Evolutionary conservation across 1,284 basidiomycete species (phyloP).

Genomic region (Cryptococcus hybrid): DNA sequence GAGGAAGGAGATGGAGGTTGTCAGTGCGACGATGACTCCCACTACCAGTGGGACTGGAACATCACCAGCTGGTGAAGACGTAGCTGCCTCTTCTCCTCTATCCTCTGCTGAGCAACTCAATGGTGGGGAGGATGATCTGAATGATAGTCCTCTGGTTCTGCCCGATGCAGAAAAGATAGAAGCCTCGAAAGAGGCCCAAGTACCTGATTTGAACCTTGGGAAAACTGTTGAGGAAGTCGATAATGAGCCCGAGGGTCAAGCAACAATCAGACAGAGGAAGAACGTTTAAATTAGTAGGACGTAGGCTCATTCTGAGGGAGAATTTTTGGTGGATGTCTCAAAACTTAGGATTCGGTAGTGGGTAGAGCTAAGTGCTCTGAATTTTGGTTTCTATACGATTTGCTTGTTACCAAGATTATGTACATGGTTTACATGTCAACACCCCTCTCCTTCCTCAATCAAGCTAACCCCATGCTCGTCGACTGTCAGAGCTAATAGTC

Average conservation of each 20-base stretch:
- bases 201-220: slow-evolving; percentile 27
- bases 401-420: too few species aligned
- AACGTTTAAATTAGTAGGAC: too few species aligned
- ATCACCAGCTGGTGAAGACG: background rate
- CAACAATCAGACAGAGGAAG: background rate
- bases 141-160: slow-evolving; percentile 35
- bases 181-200: slow-evolving; percentile 19
- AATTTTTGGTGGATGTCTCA: too few species aligned
- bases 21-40: slow-evolving; percentile 26
- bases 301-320: too few species aligned
- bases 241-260: slow-evolving; percentile 9
- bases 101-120: slow-evolving; percentile 2
- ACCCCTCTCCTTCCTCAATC: too few species aligned
- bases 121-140: slow-evolving; percentile 10
- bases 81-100: slow-evolving; percentile 3
- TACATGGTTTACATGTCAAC: too few species aligned
- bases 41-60: slow-evolving; percentile 6
- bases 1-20: slow-evolving; percentile 65
- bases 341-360: too few species aligned
- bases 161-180: slow-evolving; percentile 19
- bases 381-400: too few species aligned
- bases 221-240: slow-evolving; percentile 17
- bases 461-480: too few species aligned
- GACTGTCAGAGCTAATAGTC: too few species aligned
- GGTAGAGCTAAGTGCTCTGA: too few species aligned